Evolutionary conservation across 805 yeast genomes (phyloP).

Genomic region (Torulaspora quercuum): DNA sequence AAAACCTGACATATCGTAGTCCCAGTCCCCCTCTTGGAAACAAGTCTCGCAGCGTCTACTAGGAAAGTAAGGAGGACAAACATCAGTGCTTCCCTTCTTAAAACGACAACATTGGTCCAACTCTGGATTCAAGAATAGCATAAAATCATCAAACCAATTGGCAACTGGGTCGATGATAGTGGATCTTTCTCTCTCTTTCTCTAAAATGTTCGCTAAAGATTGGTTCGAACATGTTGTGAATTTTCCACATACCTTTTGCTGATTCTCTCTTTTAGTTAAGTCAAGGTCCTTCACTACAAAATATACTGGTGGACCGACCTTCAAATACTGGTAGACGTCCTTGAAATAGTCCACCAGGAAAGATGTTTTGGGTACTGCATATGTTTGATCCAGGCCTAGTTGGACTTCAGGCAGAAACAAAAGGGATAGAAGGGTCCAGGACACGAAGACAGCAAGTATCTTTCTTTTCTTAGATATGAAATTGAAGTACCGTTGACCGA

Average conservation of each 20-base stretch:
- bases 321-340: slow-evolving; percentile 66
- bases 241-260: slow-evolving; percentile 78
- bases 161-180: slow-evolving; percentile 79
- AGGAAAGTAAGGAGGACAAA: slow-evolving; percentile 59
- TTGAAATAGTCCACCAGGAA: slow-evolving; percentile 77
- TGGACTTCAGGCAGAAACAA: slow-evolving; percentile 63
- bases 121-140: slow-evolving; percentile 82
- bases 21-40: slow-evolving; percentile 61
- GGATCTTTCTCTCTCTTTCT: slow-evolving; percentile 74
- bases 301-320: slow-evolving; percentile 90
- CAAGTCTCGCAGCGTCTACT: slow-evolving; percentile 72
- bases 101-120: slow-evolving; percentile 82
- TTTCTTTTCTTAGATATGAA: slow-evolving; percentile 49
- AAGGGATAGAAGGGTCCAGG: slow-evolving; percentile 66
- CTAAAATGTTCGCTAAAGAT: slow-evolving; percentile 76
- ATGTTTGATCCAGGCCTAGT: slow-evolving; percentile 83
- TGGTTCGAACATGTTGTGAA: slow-evolving; percentile 78
- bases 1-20: slow-evolving; percentile 72
- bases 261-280: slow-evolving; percentile 57
- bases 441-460: slow-evolving; percentile 52
- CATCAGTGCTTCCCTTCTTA: slow-evolving; percentile 52
- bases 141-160: slow-evolving; percentile 89
- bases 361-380: slow-evolving; percentile 82
- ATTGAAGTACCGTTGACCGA: slow-evolving; percentile 36
- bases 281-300: slow-evolving; percentile 72